A percentile compares a stretch with the other conserved stretches of the same genome.
Evolutionary conservation across 129 eudicot genomes (phyloP).

Genomic region (Ambrosia artemisiifolia): DNA sequence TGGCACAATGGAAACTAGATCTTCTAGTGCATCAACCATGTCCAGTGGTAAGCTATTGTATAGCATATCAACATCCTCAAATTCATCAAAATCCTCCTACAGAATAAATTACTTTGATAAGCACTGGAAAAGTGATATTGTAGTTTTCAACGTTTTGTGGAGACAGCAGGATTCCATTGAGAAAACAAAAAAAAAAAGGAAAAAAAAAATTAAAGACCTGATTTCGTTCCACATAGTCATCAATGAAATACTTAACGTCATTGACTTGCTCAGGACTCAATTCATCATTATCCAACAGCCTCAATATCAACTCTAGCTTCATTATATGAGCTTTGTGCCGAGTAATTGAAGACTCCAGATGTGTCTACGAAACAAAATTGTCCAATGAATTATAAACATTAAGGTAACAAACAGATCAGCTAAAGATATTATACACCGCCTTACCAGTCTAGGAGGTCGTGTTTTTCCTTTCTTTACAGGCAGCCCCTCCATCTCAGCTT

Average conservation of each 20-base stretch:
- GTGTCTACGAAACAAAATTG: conserved; percentile 49
- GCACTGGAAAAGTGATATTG: background rate
- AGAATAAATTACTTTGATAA: conserved; percentile 4
- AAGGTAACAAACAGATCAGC: background rate
- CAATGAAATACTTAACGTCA: conserved; percentile 94
- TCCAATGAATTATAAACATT: background rate
- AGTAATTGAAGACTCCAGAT: conserved; percentile 84
- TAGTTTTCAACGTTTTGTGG: conserved; percentile 1
- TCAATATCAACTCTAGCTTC: conserved; percentile 89
- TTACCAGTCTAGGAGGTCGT: conserved; percentile 95
- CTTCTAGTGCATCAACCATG: conserved; percentile 96
- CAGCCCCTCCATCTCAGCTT: conserved; percentile 97
- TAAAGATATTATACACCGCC: conserved; percentile 13
- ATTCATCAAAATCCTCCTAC: conserved; percentile 98
- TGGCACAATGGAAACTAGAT: conserved; percentile 77
- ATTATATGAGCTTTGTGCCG: conserved; percentile 98
- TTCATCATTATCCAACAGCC: conserved; percentile 94
- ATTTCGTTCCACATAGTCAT: conserved; percentile 97
- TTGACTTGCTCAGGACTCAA: conserved; percentile 98
- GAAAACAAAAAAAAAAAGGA: background rate
- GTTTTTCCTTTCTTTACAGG: conserved; percentile 95
- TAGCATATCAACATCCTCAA: conserved; percentile 93
- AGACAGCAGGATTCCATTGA: background rate
- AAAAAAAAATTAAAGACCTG: conserved; percentile 48
- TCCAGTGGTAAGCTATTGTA: conserved; percentile 83